A percentile compares a stretch with the other conserved stretches of the same genome.
phyloP scores from a whole-genome alignment of 148 eudicot genomes.

The Pouteria glomerata region DNA sequence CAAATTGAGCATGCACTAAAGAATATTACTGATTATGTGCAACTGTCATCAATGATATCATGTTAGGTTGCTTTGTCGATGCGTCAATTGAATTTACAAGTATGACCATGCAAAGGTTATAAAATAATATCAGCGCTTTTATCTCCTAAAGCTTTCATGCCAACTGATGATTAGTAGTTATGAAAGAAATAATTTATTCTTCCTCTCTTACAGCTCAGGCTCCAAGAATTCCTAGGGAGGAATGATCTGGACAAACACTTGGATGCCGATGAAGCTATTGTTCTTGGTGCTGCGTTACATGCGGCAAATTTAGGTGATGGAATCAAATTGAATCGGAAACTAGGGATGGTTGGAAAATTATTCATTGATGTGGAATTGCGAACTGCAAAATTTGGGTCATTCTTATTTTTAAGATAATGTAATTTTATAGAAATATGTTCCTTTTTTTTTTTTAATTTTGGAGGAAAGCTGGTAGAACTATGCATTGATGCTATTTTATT shows the following conservation, averaged over 20 bases:
- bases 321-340: slow-evolving; percentile 87
- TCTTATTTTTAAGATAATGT: no score
- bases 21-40: neutral
- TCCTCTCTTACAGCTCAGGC: slow-evolving; percentile 58
- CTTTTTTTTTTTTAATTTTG: no score
- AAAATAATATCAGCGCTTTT: neutral
- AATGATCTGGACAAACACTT: slow-evolving; percentile 87
- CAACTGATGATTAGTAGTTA: neutral
- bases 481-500: no score
- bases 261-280: slow-evolving; percentile 96
- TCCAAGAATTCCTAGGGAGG: slow-evolving; percentile 91
- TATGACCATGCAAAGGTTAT: neutral
- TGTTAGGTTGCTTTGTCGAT: neutral
- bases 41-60: neutral
- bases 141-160: neutral
- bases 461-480: no score
- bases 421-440: no score
- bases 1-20: neutral
- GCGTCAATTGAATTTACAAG: neutral
- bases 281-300: slow-evolving; percentile 89
- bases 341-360: slow-evolving; percentile 93
- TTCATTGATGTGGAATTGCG: no score
- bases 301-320: slow-evolving; percentile 99
- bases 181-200: neutral
- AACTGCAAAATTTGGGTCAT: no score